These are phyloP conservation scores for Daedalea quercina DNA, from an alignment of 768 basidiomycete species.

Conservation along the genomic window DNA sequence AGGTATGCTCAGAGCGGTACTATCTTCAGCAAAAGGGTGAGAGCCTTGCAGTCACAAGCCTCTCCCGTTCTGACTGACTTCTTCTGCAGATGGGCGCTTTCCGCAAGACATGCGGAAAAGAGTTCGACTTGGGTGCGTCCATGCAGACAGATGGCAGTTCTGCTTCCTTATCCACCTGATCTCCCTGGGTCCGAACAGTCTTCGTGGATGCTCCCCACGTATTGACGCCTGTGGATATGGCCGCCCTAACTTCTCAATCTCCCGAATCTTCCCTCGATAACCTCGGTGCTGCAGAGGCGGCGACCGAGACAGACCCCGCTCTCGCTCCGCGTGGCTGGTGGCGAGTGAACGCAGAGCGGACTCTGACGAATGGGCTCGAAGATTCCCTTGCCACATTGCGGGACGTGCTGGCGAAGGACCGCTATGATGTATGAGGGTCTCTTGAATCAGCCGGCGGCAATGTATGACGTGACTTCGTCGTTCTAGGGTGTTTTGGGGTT, in stretches of 20 bases:
- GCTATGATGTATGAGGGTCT: slow-evolving; percentile 54
- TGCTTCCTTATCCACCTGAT: neutral
- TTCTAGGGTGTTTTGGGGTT: slow-evolving; percentile 73
- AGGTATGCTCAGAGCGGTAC: slow-evolving; percentile 70
- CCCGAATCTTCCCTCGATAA: slow-evolving; percentile 24
- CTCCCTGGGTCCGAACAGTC: slow-evolving; percentile 33
- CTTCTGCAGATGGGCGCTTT: slow-evolving; percentile 57
- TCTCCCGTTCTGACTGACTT: neutral
- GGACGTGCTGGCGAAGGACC: slow-evolving; percentile 49
- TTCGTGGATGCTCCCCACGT: slow-evolving; percentile 69
- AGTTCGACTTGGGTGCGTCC: slow-evolving; percentile 53
- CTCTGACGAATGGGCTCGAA: slow-evolving; percentile 46
- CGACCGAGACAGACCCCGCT: slow-evolving; percentile 38
- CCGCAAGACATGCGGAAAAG: slow-evolving; percentile 59
- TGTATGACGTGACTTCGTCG: slow-evolving; percentile 1
- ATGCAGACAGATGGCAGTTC: neutral
- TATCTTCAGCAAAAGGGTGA: slow-evolving; percentile 68
- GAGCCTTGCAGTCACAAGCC: slow-evolving; percentile 13
- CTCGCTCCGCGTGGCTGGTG: slow-evolving; percentile 69
- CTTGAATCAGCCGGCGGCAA: slow-evolving; percentile 15
- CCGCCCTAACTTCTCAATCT: slow-evolving; percentile 20
- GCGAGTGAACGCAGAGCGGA: slow-evolving; percentile 46
- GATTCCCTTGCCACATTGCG: slow-evolving; percentile 48
- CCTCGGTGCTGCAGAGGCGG: slow-evolving; percentile 34
- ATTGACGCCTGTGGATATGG: slow-evolving; percentile 59